Percentiles rank a stretch among this genome's conserved stretches.
These are phyloP conservation scores for Penicillium maclennaniae DNA, from an alignment of 495 filamentous ascomycete genomes.

Conservation along the genomic window DNA sequence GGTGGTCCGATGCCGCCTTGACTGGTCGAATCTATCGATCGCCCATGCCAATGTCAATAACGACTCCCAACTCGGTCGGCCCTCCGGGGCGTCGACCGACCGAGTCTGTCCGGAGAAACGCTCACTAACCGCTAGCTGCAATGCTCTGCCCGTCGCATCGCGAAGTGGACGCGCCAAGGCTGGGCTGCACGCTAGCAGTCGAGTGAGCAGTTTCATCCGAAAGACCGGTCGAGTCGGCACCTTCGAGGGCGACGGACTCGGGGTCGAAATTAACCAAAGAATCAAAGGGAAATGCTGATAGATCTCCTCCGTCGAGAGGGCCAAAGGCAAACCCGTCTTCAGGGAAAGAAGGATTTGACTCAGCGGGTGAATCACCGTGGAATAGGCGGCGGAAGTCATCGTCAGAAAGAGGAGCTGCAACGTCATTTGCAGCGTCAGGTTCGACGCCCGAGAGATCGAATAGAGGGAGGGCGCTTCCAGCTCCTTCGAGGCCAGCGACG, in stretches of 20 bases:
- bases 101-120: constrained; percentile 28
- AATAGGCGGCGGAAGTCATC: constrained; percentile 65
- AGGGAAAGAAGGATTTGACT: constrained; percentile 71
- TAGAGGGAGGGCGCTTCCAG: constrained; percentile 49
- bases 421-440: constrained; percentile 36
- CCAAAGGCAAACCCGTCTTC: constrained; percentile 73
- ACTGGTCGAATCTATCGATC: constrained; percentile 42
- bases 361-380: constrained; percentile 65
- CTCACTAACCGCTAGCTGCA: constrained; percentile 59
- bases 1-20: constrained; percentile 25
- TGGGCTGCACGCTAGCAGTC: constrained; percentile 77
- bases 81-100: constrained; percentile 33
- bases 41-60: constrained; percentile 46
- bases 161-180: constrained; percentile 83
- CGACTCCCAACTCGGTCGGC: constrained; percentile 42
- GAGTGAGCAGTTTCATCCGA: constrained; percentile 53
- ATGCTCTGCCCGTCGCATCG: constrained; percentile 87
- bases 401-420: constrained; percentile 59
- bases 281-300: constrained; percentile 73
- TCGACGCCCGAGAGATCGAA: constrained; percentile 51
- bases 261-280: constrained; percentile 78
- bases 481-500: constrained; percentile 66
- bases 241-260: constrained; percentile 49
- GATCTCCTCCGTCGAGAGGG: constrained; percentile 51
- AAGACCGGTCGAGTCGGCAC: constrained; percentile 49